Percentiles rank a stretch among this genome's conserved stretches.
phyloP scores from a whole-genome alignment of 2,329 filamentous ascomycete species.

The Paramyrothecium roridum region DNA sequence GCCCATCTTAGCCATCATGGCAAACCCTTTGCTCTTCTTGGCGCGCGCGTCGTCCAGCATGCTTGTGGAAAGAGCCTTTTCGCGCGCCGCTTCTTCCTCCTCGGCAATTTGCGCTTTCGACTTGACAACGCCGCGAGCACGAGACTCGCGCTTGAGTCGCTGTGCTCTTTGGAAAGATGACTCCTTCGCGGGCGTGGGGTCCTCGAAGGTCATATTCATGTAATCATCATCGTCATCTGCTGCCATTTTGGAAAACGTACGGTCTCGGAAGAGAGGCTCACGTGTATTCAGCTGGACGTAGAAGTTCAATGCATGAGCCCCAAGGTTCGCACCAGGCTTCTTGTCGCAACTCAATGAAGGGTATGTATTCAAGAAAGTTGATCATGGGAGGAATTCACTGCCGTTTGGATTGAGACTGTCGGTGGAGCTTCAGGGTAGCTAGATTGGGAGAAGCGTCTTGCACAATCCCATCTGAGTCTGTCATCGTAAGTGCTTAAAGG shows the following conservation, averaged over 20 bases:
- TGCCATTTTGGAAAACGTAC: not conserved
- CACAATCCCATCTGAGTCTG: no score
- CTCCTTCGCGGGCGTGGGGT: slow-evolving; percentile 53
- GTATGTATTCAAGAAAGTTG: not conserved
- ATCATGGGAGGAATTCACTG: not conserved
- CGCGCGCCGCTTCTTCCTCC: slow-evolving; percentile 68
- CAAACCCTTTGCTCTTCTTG: slow-evolving; percentile 77
- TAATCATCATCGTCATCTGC: slow-evolving; percentile 87
- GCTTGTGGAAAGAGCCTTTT: slow-evolving; percentile 72
- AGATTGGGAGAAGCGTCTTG: no score
- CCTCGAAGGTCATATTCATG: slow-evolving; percentile 90
- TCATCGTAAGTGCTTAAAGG: no score
- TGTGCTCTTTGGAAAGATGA: slow-evolving; percentile 53
- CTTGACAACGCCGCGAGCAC: slow-evolving; percentile 64
- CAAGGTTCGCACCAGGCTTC: not conserved
- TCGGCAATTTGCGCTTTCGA: slow-evolving; percentile 82
- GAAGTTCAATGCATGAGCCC: not conserved
- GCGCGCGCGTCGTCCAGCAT: slow-evolving; percentile 57
- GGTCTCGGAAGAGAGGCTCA: not conserved
- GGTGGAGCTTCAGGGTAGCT: not conserved
- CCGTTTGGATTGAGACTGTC: slow-evolving; percentile 9
- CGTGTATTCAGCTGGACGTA: not conserved
- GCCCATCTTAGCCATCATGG: slow-evolving; percentile 97
- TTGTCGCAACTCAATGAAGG: not conserved
- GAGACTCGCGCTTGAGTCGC: slow-evolving; percentile 59